Conservation (phyloP, 2,329 filamentous ascomycete species). For the Xylogone sp. region DNA sequence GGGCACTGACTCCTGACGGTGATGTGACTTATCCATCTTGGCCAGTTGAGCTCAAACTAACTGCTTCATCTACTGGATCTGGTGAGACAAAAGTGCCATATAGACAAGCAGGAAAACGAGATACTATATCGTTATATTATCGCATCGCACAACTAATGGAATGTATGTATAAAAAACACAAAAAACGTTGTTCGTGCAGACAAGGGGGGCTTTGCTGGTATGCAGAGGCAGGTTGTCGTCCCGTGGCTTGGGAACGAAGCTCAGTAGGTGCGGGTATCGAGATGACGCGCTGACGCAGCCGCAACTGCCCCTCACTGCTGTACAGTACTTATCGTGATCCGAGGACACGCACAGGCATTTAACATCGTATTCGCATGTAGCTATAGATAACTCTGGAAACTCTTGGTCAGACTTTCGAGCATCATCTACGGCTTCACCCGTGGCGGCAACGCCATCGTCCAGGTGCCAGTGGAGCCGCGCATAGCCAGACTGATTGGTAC, state of each 20-base stretch:
- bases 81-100: background rate
- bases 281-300: background rate
- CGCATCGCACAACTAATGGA: background rate
- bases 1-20: slow-evolving; percentile 20
- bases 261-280: background rate
- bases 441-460: too few species aligned
- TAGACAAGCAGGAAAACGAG: background rate
- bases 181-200: background rate
- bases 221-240: background rate
- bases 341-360: background rate
- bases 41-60: background rate
- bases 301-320: background rate
- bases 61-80: background rate
- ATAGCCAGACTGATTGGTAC: too few species aligned
- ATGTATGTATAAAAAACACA: background rate
- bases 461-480: too few species aligned
- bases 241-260: background rate
- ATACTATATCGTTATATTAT: background rate
- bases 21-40: slow-evolving; percentile 11
- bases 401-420: too few species aligned
- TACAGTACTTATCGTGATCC: background rate
- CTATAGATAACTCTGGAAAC: too few species aligned
- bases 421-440: too few species aligned
- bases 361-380: background rate
- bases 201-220: background rate